Conservation (phyloP, 352 stramenopile species). For the Phytophthora meadii region DNA sequence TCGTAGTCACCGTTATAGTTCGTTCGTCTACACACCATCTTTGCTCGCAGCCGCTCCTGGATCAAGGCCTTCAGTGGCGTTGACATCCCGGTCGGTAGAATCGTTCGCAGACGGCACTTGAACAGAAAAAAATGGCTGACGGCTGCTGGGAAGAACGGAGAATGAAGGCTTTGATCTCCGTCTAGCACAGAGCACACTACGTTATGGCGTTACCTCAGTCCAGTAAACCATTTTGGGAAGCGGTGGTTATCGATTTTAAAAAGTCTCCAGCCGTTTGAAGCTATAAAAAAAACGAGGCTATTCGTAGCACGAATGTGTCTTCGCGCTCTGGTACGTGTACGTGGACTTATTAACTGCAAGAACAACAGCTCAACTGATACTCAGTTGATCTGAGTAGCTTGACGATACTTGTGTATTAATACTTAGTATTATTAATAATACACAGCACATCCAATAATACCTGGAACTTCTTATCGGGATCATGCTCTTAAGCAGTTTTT, state of each 20-base stretch:
- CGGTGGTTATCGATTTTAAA: slow-evolving; percentile 17
- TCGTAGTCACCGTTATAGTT: slow-evolving; percentile 33
- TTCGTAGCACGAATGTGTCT: not conserved
- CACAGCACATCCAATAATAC: too few species aligned
- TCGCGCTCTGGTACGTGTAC: not conserved
- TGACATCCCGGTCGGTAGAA: slow-evolving; percentile 37
- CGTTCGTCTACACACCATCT: slow-evolving; percentile 55
- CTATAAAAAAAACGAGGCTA: slow-evolving; percentile 19
- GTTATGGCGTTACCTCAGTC: not conserved
- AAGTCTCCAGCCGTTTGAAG: slow-evolving; percentile 3
- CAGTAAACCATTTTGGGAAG: slow-evolving; percentile 15
- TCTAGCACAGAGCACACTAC: not conserved
- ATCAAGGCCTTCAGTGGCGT: slow-evolving; percentile 78
- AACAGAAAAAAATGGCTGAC: slow-evolving; percentile 7
- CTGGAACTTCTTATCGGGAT: too few species aligned
- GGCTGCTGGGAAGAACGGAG: slow-evolving; percentile 24
- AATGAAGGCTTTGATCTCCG: slow-evolving; percentile 30
- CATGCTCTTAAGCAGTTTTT: too few species aligned
- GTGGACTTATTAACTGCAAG: slow-evolving; percentile 15
- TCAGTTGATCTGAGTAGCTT: slow-evolving; percentile 4
- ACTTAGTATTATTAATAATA: too few species aligned
- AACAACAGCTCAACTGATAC: too few species aligned
- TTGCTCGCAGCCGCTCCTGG: slow-evolving; percentile 72
- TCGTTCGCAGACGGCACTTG: not conserved
- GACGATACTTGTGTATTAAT: too few species aligned